A percentile compares a stretch with the other conserved stretches of the same genome.
These are phyloP conservation scores for Botrytis sinoallii DNA, from an alignment of 2,329 filamentous ascomycete species.

Conservation along the genomic window DNA sequence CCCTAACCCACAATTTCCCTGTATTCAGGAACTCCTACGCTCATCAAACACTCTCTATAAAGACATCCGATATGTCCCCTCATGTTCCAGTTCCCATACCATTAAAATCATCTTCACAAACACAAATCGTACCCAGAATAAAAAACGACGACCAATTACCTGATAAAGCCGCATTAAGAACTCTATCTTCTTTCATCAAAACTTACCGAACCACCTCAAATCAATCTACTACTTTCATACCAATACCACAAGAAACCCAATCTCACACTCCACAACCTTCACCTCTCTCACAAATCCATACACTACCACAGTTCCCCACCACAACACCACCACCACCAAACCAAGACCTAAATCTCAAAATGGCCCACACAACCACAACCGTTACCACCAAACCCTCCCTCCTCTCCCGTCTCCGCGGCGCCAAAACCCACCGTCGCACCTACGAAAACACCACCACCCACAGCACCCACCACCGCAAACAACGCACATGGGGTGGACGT, in stretches of 20 bases:
- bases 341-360: neutral
- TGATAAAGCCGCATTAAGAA: neutral
- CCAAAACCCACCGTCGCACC: conserved; percentile 8
- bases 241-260: neutral
- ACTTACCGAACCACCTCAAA: neutral
- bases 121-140: neutral
- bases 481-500: neutral
- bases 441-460: conserved; percentile 1
- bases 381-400: conserved; percentile 9
- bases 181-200: conserved; percentile 18
- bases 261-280: neutral
- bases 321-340: conserved; percentile 9
- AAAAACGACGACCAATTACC: conserved; percentile 1
- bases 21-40: neutral
- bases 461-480: neutral
- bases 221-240: neutral
- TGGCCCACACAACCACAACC: conserved; percentile 19
- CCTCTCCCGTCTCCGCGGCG: conserved; percentile 10
- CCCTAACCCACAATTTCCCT: neutral
- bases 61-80: neutral
- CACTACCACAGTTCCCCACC: neutral
- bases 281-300: neutral
- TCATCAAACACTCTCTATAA: neutral
- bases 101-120: neutral
- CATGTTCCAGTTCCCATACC: neutral